A percentile compares a stretch with the other conserved stretches of the same genome.
These are phyloP conservation scores for Stagonosporopsis rhizophila DNA, from an alignment of 2,329 filamentous ascomycete species.

Conservation along the genomic window DNA sequence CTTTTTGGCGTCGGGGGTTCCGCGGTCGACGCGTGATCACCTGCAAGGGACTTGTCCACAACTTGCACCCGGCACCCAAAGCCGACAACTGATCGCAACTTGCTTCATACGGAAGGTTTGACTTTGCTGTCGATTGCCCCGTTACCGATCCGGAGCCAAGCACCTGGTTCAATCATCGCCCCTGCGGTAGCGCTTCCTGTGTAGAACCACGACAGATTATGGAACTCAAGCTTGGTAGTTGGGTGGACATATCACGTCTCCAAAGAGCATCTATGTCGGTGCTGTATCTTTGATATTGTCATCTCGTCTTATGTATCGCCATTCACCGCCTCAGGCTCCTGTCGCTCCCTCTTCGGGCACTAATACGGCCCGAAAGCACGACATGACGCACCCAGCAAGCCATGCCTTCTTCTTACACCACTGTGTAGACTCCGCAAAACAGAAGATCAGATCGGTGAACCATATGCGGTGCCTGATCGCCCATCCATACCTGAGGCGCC, in stretches of 20 bases:
- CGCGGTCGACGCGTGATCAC: conserved; percentile 24
- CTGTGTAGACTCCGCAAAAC: background rate
- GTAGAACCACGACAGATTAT: background rate
- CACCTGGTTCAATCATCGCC: background rate
- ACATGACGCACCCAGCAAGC: background rate
- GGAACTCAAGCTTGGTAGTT: background rate
- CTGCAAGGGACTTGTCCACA: conserved; percentile 9
- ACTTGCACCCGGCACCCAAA: background rate
- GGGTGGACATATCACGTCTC: background rate
- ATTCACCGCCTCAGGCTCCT: background rate
- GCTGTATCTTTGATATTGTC: background rate
- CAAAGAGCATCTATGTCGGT: background rate
- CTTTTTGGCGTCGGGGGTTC: conserved; percentile 8
- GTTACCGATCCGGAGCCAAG: conserved; percentile 1
- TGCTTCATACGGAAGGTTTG: conserved; percentile 11
- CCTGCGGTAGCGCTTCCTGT: background rate
- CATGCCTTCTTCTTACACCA: background rate
- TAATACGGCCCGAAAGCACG: background rate
- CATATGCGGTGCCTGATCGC: background rate
- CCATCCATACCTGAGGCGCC: conserved; percentile 18
- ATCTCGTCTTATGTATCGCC: background rate
- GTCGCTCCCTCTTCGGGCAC: background rate
- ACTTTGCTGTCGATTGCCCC: background rate
- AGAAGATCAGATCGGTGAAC: background rate
- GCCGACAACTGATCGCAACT: conserved; percentile 2